Conservation (phyloP, 148 eudicot species). For the Rhododendron vialii region DNA sequence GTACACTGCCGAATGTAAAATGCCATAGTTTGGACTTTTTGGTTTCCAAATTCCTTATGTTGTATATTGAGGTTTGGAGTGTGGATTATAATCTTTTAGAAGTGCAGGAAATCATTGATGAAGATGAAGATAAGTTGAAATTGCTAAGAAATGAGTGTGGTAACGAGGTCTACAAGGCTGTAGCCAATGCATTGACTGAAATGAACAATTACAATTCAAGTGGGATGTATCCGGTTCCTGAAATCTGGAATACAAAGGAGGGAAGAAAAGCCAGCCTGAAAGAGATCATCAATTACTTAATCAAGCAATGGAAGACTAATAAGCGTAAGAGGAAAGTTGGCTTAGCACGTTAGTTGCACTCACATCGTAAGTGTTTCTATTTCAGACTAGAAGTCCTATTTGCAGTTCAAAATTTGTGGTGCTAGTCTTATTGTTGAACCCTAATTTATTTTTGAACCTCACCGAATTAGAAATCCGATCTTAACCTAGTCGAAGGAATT, state of each 20-base stretch:
- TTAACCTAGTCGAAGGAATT: neutral
- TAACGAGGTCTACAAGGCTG: conserved; percentile 38
- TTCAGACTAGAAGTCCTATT: neutral
- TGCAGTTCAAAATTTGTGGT: neutral
- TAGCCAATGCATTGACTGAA: conserved; percentile 40
- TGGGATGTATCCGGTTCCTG: conserved; percentile 46
- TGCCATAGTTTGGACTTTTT: neutral
- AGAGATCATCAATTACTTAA: conserved; percentile 39
- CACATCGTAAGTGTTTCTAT: neutral
- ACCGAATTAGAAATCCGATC: neutral
- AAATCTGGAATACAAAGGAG: conserved; percentile 46
- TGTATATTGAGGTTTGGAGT: neutral
- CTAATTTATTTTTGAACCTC: neutral
- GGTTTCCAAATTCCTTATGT: neutral
- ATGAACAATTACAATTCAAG: conserved; percentile 59
- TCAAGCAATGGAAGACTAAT: conserved; percentile 30
- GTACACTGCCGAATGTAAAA: too few relatives aligned
- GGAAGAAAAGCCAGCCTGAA: conserved; percentile 44
- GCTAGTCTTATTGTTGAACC: neutral
- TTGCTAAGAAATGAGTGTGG: conserved; percentile 34
- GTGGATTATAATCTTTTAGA: neutral
- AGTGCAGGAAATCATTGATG: conserved; percentile 42
- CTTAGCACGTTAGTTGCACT: neutral
- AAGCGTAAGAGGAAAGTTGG: conserved; percentile 31
- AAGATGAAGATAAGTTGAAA: conserved; percentile 39